These are phyloP conservation scores for Colletotrichum gloeosporioides DNA, from an alignment of 2,329 filamentous ascomycete species.

Conservation along the genomic window DNA sequence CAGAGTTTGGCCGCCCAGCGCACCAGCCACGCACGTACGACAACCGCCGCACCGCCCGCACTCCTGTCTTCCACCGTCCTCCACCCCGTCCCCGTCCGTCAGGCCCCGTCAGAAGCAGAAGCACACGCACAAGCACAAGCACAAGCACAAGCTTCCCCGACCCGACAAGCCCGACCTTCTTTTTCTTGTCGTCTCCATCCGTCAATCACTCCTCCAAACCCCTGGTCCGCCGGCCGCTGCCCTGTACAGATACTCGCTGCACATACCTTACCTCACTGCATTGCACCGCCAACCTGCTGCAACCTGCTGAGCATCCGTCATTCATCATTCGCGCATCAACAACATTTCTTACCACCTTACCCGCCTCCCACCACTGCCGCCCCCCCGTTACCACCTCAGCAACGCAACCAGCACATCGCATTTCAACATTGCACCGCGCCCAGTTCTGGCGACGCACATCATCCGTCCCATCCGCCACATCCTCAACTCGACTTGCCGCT, in stretches of 20 bases:
- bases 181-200: neutral
- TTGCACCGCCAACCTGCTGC: neutral
- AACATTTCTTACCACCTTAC: neutral
- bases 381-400: neutral
- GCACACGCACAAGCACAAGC: no score
- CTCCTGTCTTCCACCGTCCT: neutral
- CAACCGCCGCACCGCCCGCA: neutral
- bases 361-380: neutral
- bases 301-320: neutral
- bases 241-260: neutral
- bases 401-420: neutral
- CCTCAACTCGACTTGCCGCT: neutral
- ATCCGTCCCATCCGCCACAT: neutral
- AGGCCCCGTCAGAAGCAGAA: neutral
- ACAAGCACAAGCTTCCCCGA: constrained; percentile 14
- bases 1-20: neutral
- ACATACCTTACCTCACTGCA: neutral
- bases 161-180: constrained; percentile 6
- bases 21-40: neutral
- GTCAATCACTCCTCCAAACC: neutral
- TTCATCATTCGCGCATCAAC: neutral
- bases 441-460: neutral
- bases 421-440: neutral
- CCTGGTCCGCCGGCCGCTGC: neutral
- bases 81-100: neutral